A percentile compares a stretch with the other conserved stretches of the same genome.
phyloP scores from a whole-genome alignment of 1,139 yeast species.

The Geotrichum carabidarum region DNA sequence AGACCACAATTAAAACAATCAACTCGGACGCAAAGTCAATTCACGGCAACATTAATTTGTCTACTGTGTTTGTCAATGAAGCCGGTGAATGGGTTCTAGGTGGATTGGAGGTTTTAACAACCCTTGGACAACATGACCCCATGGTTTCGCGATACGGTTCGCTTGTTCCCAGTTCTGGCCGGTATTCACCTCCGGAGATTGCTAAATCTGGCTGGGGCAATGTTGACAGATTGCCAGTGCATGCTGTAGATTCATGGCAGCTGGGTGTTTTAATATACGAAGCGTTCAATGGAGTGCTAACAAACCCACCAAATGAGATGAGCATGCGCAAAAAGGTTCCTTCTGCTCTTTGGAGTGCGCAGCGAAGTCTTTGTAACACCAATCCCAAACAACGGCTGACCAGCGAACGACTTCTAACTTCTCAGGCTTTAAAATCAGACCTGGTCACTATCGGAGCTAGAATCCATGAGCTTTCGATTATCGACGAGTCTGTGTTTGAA shows the following conservation, averaged over 20 bases:
- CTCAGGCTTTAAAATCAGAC: slow-evolving; percentile 30
- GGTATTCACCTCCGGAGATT: slow-evolving; percentile 46
- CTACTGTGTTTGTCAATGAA: slow-evolving; percentile 59
- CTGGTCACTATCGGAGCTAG: slow-evolving; percentile 48
- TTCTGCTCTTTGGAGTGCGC: slow-evolving; percentile 23
- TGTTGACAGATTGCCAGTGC: slow-evolving; percentile 35
- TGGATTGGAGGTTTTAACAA: slow-evolving; percentile 69
- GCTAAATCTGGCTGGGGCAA: slow-evolving; percentile 43
- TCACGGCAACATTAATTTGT: slow-evolving; percentile 58
- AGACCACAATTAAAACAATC: slow-evolving; percentile 53
- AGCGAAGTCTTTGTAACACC: slow-evolving; percentile 28
- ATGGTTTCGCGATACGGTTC: slow-evolving; percentile 30
- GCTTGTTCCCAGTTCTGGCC: slow-evolving; percentile 35
- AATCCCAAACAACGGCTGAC: slow-evolving; percentile 42
- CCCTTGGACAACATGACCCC: slow-evolving; percentile 29
- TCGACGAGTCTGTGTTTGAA: slow-evolving; percentile 48
- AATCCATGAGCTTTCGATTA: slow-evolving; percentile 51
- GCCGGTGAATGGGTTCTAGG: slow-evolving; percentile 81
- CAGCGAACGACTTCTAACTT: slow-evolving; percentile 46
- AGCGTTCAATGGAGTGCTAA: slow-evolving; percentile 41
- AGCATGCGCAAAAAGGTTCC: slow-evolving; percentile 26
- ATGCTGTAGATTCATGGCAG: slow-evolving; percentile 52
- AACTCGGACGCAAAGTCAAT: slow-evolving; percentile 54
- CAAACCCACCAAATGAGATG: slow-evolving; percentile 21
- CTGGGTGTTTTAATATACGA: slow-evolving; percentile 54